Evolutionary conservation across 805 yeast species (phyloP).

Genomic region (Metschnikowia santaceciliae): DNA sequence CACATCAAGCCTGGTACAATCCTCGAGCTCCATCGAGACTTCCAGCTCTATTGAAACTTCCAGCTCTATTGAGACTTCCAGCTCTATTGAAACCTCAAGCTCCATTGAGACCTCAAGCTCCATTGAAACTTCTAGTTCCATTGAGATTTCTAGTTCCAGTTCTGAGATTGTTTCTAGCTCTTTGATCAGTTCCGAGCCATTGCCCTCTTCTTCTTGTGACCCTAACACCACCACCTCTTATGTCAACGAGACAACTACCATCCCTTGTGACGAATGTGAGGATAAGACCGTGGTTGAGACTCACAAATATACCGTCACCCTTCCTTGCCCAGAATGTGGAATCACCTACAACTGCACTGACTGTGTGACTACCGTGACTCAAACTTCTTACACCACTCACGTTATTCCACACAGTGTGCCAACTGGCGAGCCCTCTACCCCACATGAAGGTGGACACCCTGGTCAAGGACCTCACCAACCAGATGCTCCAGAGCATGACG

Average conservation of each 20-base stretch:
- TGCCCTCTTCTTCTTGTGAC: not conserved
- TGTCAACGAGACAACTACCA: not conserved
- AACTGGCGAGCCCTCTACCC: not conserved
- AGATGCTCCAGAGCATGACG: too few species aligned
- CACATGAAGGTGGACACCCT: not conserved
- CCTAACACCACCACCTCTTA: not conserved
- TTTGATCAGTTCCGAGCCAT: not conserved
- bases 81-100: not conserved
- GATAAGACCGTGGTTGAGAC: not conserved
- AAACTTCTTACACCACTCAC: not conserved
- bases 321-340: not conserved
- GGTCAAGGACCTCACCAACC: too few species aligned
- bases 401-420: not conserved
- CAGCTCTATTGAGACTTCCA: not conserved
- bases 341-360: not conserved
- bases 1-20: not conserved
- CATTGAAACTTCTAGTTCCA: not conserved
- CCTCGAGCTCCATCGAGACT: not conserved
- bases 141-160: too few species aligned
- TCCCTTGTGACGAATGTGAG: not conserved
- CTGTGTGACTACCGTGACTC: not conserved
- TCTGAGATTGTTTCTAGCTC: not conserved
- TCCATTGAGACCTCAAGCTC: not conserved
- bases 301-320: not conserved
- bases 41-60: not conserved